Evolutionary conservation across 192 early-diverging fungal species (phyloP), one percentile per base, ranked within the genome.

Genomic region (Dimargaris cristalligena): DNA sequence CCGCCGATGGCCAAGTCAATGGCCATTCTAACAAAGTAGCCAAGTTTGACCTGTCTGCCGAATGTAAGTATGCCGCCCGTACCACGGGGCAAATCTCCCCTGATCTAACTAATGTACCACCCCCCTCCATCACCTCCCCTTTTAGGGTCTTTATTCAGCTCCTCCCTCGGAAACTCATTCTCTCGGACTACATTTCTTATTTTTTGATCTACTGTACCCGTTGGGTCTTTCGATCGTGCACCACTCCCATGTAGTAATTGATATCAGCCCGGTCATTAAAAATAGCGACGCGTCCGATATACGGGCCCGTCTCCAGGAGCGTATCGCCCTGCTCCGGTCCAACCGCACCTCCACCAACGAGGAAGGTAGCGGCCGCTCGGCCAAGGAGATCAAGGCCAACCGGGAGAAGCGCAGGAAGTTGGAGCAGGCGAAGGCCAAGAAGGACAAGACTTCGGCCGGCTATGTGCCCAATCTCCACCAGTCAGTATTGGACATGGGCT

Each of bases 351-450:
- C 80, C 29, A 74, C 78, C 25, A 71, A 72, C 41, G 67, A 64
- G 54, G 76, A 74, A 31, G 47, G 66, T 3, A 62, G 75, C 20
- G 76, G 74, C 32, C 74, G n/a, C n/a, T n/a, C n/a, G n/a, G n/a
- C 79, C 13, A 66, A 68, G 22, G 78, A 75, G 48, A 71, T 88
- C 35, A 82, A 89, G 52, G 86, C 86, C 13, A 80, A 90, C 62
- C 67, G 90, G 48, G 79, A 89, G 60, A 82, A 74, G 66, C 80
- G 90, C 65, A 66, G 81, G 65, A 84, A 80, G 73, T 71, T 74
- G 64, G 78, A 81, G 75, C 75, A 79, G 70, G 72, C 76, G 50
- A 66, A 73, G 35, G 49, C 52, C 38, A 70, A 60, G 62, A 70
- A 66, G 26, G 68, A 71, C 52, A 67, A 69, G 48, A 62, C 61